phyloP scores from a whole-genome alignment of 768 basidiomycete genomes.

The Tricholoma terreum region DNA sequence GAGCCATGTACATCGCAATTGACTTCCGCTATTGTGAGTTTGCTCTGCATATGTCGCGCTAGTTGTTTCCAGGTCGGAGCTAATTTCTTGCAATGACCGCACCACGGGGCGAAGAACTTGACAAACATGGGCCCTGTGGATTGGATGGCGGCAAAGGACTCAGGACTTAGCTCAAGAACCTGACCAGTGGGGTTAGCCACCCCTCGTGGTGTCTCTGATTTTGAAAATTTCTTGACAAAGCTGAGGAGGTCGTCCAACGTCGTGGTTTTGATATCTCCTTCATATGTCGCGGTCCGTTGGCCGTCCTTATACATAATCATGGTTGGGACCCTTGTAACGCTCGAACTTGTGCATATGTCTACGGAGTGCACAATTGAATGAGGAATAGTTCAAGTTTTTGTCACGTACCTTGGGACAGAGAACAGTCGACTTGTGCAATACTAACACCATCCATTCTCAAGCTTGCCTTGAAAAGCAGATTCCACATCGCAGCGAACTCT shows the following conservation, averaged over 20 bases:
- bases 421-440: constrained; percentile 81
- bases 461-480: constrained; percentile 53
- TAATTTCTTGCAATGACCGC: constrained; percentile 94
- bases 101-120: constrained; percentile 93
- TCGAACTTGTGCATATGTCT: constrained; percentile 81
- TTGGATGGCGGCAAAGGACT: constrained; percentile 39
- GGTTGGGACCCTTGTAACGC: constrained; percentile 70
- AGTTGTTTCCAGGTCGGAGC: constrained; percentile 80
- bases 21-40: constrained; percentile 79
- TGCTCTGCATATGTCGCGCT: constrained; percentile 64
- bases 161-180: constrained; percentile 33
- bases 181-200: constrained; percentile 34
- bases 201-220: constrained; percentile 19
- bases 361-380: not conserved
- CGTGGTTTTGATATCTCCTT: constrained; percentile 37
- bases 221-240: constrained; percentile 49
- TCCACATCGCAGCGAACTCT: constrained; percentile 81
- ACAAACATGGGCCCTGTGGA: constrained; percentile 46
- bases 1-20: constrained; percentile 78
- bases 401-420: constrained; percentile 67
- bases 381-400: not conserved
- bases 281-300: constrained; percentile 55
- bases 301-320: constrained; percentile 67
- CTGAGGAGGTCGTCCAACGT: constrained; percentile 50
- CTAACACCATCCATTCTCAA: constrained; percentile 50